Evolutionary conservation across 2,329 filamentous ascomycete genomes (phyloP).

Genomic region (Fusarium humuli): DNA sequence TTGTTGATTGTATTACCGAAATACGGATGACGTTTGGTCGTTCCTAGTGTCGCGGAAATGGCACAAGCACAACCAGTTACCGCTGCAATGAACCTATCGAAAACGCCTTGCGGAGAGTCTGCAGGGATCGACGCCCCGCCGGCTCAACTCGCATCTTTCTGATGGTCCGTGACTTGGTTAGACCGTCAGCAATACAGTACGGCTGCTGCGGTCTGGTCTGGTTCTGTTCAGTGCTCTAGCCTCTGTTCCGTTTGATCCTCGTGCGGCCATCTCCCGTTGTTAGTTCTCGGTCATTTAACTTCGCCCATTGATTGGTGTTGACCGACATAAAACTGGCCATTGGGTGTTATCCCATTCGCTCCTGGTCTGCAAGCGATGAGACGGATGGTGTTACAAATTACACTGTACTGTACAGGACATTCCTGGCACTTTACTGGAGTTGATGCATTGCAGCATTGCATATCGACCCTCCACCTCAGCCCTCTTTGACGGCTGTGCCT

Average conservation of each 20-base stretch:
- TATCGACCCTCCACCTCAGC: constrained; percentile 46
- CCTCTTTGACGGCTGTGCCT: constrained; percentile 46
- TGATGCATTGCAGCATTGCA: constrained; percentile 43
- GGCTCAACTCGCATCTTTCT: constrained; percentile 7
- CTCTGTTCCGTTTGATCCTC: constrained; percentile 26
- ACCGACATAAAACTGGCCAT: constrained; percentile 3
- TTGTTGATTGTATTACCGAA: constrained; percentile 18
- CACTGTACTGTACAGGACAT: neutral
- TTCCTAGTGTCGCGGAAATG: constrained; percentile 30
- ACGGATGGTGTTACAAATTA: constrained; percentile 13
- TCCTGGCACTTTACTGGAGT: neutral
- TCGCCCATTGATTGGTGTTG: constrained; percentile 18
- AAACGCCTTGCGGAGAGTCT: constrained; percentile 47
- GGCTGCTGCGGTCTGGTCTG: neutral
- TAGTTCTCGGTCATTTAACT: constrained; percentile 9
- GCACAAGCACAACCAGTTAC: constrained; percentile 35
- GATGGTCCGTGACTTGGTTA: constrained; percentile 34
- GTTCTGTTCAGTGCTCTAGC: constrained; percentile 5
- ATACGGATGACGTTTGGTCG: constrained; percentile 34
- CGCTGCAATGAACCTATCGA: constrained; percentile 49
- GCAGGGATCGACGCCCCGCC: constrained; percentile 42
- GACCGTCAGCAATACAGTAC: constrained; percentile 26
- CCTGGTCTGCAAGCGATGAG: constrained; percentile 14
- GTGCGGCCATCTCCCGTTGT: constrained; percentile 19
- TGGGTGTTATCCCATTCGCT: constrained; percentile 17